Percentiles rank a stretch among this genome's conserved stretches.
Conservation (phyloP, 192 early-diverging fungal genomes). For the Backusella liffmaniae region DNA sequence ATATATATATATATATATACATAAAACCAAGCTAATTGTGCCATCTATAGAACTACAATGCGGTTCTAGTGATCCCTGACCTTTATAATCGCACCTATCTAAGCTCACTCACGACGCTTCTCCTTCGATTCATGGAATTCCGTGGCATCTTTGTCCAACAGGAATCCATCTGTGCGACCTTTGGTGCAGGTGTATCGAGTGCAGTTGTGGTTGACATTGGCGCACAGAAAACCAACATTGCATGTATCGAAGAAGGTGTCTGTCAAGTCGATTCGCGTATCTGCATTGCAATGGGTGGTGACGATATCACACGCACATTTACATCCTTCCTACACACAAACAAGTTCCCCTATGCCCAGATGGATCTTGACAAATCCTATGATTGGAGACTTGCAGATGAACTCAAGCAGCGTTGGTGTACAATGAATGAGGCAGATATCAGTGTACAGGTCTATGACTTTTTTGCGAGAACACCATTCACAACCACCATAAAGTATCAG, state of each 20-base stretch:
- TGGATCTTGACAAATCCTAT: slow-evolving; percentile 58
- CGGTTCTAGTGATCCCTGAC: slow-evolving; percentile 81
- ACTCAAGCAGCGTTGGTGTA: slow-evolving; percentile 83
- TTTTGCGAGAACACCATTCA: slow-evolving; percentile 73
- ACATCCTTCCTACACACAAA: slow-evolving; percentile 60
- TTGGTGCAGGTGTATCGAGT: slow-evolving; percentile 82
- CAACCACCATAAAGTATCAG: slow-evolving; percentile 68
- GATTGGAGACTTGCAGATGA: slow-evolving; percentile 80
- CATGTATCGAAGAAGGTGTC: slow-evolving; percentile 85
- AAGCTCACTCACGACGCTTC: slow-evolving; percentile 57
- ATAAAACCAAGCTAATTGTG: not conserved
- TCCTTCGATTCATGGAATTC: slow-evolving; percentile 78
- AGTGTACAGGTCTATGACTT: slow-evolving; percentile 81
- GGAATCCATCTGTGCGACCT: slow-evolving; percentile 78
- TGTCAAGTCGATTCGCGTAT: slow-evolving; percentile 66
- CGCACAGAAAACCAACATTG: slow-evolving; percentile 81
- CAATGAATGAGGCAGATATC: slow-evolving; percentile 81
- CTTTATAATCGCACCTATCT: slow-evolving; percentile 65
- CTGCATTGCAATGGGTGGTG: slow-evolving; percentile 66
- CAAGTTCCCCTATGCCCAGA: slow-evolving; percentile 73
- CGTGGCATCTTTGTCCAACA: slow-evolving; percentile 74
- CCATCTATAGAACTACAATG: slow-evolving; percentile 52
- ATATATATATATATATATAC: not conserved
- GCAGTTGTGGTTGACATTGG: slow-evolving; percentile 92
- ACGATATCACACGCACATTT: slow-evolving; percentile 83